Percentiles rank a stretch among this genome's conserved stretches.
phyloP scores from a whole-genome alignment of 306 rosid species.

The Medicago lupulina region DNA sequence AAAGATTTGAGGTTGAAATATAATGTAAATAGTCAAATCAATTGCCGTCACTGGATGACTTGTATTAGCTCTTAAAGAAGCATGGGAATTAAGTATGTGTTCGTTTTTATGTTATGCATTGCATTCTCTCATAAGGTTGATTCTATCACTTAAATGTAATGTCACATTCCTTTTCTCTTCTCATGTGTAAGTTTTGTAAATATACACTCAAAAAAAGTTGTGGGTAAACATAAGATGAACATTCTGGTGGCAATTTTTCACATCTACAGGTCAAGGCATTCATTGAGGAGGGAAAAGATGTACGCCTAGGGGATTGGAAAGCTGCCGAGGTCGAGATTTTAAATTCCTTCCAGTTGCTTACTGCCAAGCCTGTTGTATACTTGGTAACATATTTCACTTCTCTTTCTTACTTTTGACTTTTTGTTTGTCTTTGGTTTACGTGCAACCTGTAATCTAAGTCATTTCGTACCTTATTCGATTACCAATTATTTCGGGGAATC shows the following conservation, averaged over 20 bases:
- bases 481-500: neutral
- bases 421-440: neutral
- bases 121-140: neutral
- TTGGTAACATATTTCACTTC: slow-evolving; percentile 59
- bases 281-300: slow-evolving; percentile 85
- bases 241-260: slow-evolving; percentile 34
- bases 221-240: slow-evolving; percentile 17
- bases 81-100: neutral
- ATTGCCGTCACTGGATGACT: slow-evolving; percentile 14
- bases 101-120: slow-evolving; percentile 24
- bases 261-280: slow-evolving; percentile 75
- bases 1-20: neutral
- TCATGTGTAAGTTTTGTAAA: slow-evolving; percentile 11
- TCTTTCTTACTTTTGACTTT: neutral
- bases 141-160: slow-evolving; percentile 10
- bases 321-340: slow-evolving; percentile 89
- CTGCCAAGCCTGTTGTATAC: slow-evolving; percentile 97
- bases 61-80: slow-evolving; percentile 12
- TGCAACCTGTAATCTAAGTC: slow-evolving; percentile 8
- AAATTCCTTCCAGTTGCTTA: slow-evolving; percentile 92
- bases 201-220: neutral
- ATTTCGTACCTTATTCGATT: slow-evolving; percentile 9
- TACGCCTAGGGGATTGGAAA: slow-evolving; percentile 97
- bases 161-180: slow-evolving; percentile 6
- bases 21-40: neutral